These are phyloP conservation scores for Cucurbitaria berberidis DNA, from an alignment of 2,329 filamentous ascomycete species.

Conservation along the genomic window DNA sequence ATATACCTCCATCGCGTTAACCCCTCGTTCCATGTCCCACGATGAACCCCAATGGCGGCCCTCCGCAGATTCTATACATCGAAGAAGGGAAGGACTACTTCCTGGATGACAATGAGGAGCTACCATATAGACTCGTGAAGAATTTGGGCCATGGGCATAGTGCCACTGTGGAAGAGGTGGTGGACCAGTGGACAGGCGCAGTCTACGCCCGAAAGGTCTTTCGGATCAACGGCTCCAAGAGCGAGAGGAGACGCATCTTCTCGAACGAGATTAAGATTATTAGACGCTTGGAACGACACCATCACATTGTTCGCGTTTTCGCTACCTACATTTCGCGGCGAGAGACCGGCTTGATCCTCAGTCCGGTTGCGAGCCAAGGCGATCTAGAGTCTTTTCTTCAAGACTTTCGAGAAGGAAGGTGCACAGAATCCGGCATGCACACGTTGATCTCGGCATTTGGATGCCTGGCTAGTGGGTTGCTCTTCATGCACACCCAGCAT, in stretches of 20 bases:
- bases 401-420: slow-evolving; percentile 2
- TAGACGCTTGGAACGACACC: slow-evolving; percentile 10
- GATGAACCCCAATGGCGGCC: neutral
- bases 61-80: neutral
- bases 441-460: slow-evolving; percentile 13
- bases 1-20: neutral
- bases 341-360: slow-evolving; percentile 17
- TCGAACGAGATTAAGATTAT: slow-evolving; percentile 17
- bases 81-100: slow-evolving; percentile 15
- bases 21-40: neutral
- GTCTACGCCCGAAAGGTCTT: slow-evolving; percentile 18
- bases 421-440: neutral
- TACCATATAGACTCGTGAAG: slow-evolving; percentile 10
- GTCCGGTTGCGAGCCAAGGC: slow-evolving; percentile 21
- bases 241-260: slow-evolving; percentile 2
- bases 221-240: neutral
- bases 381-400: slow-evolving; percentile 24
- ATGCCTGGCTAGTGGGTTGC: slow-evolving; percentile 19
- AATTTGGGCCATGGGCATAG: slow-evolving; percentile 14
- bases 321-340: slow-evolving; percentile 15
- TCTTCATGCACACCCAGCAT: slow-evolving; percentile 14
- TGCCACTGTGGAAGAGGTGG: slow-evolving; percentile 16
- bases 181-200: slow-evolving; percentile 8
- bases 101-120: slow-evolving; percentile 6
- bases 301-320: slow-evolving; percentile 21